Conservation (phyloP, 345 rosid genomes). For the Rhizophora apiculata region DNA sequence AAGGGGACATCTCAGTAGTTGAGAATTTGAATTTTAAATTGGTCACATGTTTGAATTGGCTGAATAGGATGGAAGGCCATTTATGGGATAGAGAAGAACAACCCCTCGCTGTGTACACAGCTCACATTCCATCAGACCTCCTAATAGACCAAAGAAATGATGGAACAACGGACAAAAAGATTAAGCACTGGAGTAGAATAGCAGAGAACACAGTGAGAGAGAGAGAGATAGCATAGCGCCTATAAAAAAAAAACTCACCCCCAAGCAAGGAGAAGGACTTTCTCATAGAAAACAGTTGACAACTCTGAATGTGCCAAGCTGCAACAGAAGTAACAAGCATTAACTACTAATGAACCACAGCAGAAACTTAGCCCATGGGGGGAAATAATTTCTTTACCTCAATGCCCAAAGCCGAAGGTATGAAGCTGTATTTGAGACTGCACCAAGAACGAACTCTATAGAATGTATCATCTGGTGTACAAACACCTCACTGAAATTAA, state of each 20-base stretch:
- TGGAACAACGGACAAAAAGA: not conserved
- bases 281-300: constrained; percentile 95
- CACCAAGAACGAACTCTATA: constrained; percentile 90
- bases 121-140: too few relatives aligned
- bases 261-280: constrained; percentile 92
- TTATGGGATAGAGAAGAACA: too few relatives aligned
- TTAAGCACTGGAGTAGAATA: not conserved
- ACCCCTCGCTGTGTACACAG: too few relatives aligned
- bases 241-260: constrained; percentile 52
- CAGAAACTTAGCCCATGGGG: not conserved
- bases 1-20: too few relatives aligned
- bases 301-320: constrained; percentile 97
- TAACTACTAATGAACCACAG: constrained; percentile 5
- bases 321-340: constrained; percentile 27
- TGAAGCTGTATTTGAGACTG: constrained; percentile 97
- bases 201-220: not conserved
- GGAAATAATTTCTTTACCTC: constrained; percentile 44
- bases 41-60: not conserved
- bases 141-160: not conserved
- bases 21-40: too few relatives aligned
- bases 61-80: not conserved
- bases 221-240: not conserved
- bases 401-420: constrained; percentile 99
- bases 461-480: constrained; percentile 99
- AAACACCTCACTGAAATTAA: constrained; percentile 93